A percentile compares a stretch with the other conserved stretches of the same genome.
Evolutionary conservation across 2,329 filamentous ascomycete species (phyloP).

Genomic region (Xylariaceae sp.): DNA sequence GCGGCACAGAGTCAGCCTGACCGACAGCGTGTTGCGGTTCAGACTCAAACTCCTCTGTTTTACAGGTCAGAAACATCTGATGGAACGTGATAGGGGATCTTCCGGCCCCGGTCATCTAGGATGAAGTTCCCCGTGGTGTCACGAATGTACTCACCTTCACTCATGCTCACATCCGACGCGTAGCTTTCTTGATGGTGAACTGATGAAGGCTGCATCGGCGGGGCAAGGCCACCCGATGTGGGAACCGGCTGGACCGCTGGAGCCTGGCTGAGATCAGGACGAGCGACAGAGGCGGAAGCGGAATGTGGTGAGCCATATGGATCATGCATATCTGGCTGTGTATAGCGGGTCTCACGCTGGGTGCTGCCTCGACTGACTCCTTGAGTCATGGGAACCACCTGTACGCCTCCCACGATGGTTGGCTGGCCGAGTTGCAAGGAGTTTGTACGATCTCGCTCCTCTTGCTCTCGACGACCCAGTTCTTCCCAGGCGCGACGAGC

Average conservation of each 20-base stretch:
- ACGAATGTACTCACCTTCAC: slow-evolving; percentile 66
- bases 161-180: slow-evolving; percentile 58
- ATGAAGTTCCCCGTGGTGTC: slow-evolving; percentile 57
- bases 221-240: slow-evolving; percentile 35
- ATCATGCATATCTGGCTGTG: slow-evolving; percentile 31
- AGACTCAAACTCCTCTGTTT: slow-evolving; percentile 53
- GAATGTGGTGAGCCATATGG: slow-evolving; percentile 24
- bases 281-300: slow-evolving; percentile 28
- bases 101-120: slow-evolving; percentile 56
- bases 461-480: slow-evolving; percentile 84
- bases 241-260: slow-evolving; percentile 40
- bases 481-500: slow-evolving; percentile 96
- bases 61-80: slow-evolving; percentile 47
- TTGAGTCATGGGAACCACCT: slow-evolving; percentile 88
- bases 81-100: slow-evolving; percentile 48
- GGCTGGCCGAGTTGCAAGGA: slow-evolving; percentile 84
- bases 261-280: slow-evolving; percentile 37
- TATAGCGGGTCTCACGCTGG: slow-evolving; percentile 37
- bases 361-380: slow-evolving; percentile 54
- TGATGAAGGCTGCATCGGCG: slow-evolving; percentile 38
- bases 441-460: slow-evolving; percentile 79
- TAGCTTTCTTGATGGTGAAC: slow-evolving; percentile 46
- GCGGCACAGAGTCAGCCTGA: slow-evolving; percentile 25
- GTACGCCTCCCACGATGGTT: slow-evolving; percentile 85
- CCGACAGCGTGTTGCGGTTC: slow-evolving; percentile 30